Percentiles rank a stretch among this genome's conserved stretches.
Conservation (phyloP, 306 rosid species). For the Cucurbita maxima region DNA sequence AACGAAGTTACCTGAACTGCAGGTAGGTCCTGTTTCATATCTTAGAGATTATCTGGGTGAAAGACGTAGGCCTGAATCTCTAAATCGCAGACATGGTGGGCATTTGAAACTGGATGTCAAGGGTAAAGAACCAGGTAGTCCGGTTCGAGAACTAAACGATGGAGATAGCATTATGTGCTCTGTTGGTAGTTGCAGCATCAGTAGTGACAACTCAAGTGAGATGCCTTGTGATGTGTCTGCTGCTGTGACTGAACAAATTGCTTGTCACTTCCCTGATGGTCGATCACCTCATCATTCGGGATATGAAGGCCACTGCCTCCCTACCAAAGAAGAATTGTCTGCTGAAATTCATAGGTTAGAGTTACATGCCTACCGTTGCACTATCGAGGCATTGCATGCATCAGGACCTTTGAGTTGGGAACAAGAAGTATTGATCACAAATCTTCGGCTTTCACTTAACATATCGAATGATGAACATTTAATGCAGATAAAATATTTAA, state of each 20-base stretch:
- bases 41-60: background rate
- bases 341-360: constrained; percentile 85
- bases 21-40: background rate
- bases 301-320: constrained; percentile 33
- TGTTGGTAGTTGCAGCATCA: constrained; percentile 87
- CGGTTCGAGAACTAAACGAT: constrained; percentile 19
- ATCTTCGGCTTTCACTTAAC: constrained; percentile 89
- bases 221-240: constrained; percentile 11
- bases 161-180: constrained; percentile 43
- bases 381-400: constrained; percentile 91
- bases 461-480: constrained; percentile 96
- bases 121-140: constrained; percentile 5
- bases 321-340: constrained; percentile 43
- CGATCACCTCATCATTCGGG: constrained; percentile 34
- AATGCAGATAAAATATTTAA: constrained; percentile 69
- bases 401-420: constrained; percentile 99
- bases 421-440: constrained; percentile 84
- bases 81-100: background rate
- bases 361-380: constrained; percentile 90
- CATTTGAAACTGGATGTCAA: constrained; percentile 15
- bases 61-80: background rate
- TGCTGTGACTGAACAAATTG: constrained; percentile 34
- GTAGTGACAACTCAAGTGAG: constrained; percentile 21
- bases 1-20: background rate
- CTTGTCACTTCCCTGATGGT: constrained; percentile 34